Evolutionary conservation across 108 stramenopile species (phyloP).

Genomic region (Nannochloropsis granulata): DNA sequence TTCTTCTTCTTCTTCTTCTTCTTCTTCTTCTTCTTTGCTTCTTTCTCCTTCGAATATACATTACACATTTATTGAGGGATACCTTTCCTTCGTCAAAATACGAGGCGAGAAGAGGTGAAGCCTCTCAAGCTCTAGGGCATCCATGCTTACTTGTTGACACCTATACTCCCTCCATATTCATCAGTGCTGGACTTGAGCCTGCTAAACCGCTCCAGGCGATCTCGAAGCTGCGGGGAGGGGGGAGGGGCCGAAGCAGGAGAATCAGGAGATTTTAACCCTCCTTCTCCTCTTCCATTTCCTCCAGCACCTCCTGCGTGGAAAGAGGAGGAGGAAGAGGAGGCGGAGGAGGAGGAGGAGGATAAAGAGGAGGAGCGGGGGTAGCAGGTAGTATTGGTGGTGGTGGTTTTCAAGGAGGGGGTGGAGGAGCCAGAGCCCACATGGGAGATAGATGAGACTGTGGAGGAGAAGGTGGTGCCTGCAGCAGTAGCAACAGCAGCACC

Average conservation of each 20-base stretch:
- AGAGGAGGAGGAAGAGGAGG: not conserved
- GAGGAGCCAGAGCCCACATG: not conserved
- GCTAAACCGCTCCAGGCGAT: not conserved
- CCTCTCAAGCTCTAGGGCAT: too few relatives aligned
- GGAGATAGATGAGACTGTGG: too few relatives aligned
- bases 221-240: not conserved
- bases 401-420: not conserved
- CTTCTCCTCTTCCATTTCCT: too few relatives aligned
- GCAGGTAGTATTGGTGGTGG: not conserved
- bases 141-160: not conserved
- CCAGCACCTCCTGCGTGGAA: not conserved
- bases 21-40: too few relatives aligned
- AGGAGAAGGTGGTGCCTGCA: too few relatives aligned
- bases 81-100: too few relatives aligned
- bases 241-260: not conserved
- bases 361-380: not conserved
- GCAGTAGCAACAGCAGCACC: too few relatives aligned
- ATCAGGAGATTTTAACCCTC: not conserved
- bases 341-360: not conserved
- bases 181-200: not conserved
- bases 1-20: too few relatives aligned
- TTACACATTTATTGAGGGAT: too few relatives aligned
- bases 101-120: too few relatives aligned
- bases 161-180: not conserved
- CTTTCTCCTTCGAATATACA: too few relatives aligned